A percentile compares a stretch with the other conserved stretches of the same genome.
phyloP scores from a whole-genome alignment of 352 stramenopile genomes.

The Pythium chondricola region DNA sequence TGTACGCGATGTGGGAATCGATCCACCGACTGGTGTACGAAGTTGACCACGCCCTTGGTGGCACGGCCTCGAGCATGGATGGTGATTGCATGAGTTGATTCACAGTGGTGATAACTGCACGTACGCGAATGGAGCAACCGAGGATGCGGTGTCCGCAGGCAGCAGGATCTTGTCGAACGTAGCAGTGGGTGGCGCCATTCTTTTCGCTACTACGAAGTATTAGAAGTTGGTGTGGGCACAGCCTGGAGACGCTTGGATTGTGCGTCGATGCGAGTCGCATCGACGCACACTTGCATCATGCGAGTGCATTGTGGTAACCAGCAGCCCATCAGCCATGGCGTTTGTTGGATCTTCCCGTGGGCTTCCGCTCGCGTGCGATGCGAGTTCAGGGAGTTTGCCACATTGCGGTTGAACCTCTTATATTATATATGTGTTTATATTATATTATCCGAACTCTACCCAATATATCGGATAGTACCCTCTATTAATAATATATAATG shows the following conservation, averaged over 20 bases:
- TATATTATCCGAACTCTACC: background rate
- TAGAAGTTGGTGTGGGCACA: no score
- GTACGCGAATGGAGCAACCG: no score
- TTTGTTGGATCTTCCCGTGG: background rate
- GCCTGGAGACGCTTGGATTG: background rate
- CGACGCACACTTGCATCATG: background rate
- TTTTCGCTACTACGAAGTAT: background rate
- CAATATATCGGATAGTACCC: background rate
- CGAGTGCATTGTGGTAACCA: background rate
- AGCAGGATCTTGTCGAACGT: background rate
- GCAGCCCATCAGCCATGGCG: background rate
- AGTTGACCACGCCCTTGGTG: background rate
- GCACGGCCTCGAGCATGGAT: constrained; percentile 5
- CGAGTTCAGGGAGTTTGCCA: constrained; percentile 1
- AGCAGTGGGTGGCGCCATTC: background rate
- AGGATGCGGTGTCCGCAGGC: background rate
- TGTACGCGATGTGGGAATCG: background rate
- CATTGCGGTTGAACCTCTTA: background rate
- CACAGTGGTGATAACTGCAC: no score
- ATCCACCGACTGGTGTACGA: background rate
- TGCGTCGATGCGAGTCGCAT: background rate
- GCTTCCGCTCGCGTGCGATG: constrained; percentile 2
- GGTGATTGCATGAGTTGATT: no score
- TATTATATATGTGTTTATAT: background rate
- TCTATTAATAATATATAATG: background rate